Conservation (phyloP, 139 green algal genomes). For the Desmodesmus armatus region DNA sequence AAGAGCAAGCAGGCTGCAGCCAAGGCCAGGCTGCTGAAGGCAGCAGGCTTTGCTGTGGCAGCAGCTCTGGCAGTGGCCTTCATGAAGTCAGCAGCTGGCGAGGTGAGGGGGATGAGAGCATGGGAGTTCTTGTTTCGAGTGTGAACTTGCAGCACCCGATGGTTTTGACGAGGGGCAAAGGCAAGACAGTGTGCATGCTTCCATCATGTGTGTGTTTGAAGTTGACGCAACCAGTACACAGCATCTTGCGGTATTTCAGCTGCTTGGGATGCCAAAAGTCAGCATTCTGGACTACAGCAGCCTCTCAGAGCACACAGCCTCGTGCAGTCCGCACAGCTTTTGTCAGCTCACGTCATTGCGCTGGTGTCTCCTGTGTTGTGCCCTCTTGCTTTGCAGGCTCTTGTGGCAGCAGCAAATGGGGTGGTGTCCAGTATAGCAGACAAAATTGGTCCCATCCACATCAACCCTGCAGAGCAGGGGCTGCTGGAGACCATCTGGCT, state of each 20-base stretch:
- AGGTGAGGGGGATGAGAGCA: neutral
- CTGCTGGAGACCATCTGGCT: constrained; percentile 92
- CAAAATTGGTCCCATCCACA: constrained; percentile 64
- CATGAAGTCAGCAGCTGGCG: constrained; percentile 23
- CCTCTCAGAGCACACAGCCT: too few species aligned
- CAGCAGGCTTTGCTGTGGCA: neutral
- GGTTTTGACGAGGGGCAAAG: too few species aligned
- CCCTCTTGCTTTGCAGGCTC: constrained; percentile 7
- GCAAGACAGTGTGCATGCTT: too few species aligned
- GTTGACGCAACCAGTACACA: too few species aligned
- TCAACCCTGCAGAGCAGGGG: constrained; percentile 77
- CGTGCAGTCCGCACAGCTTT: too few species aligned
- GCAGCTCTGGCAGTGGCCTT: constrained; percentile 18
- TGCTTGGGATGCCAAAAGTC: too few species aligned
- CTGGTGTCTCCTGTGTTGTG: neutral
- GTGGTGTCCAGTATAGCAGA: constrained; percentile 8
- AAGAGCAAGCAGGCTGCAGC: too few species aligned
- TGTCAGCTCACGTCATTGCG: neutral
- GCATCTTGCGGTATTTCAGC: too few species aligned
- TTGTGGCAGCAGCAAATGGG: constrained; percentile 1
- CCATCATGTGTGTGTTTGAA: too few species aligned
- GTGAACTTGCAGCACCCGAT: neutral
- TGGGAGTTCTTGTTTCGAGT: neutral
- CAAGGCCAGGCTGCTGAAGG: neutral
- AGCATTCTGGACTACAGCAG: too few species aligned